phyloP scores from a whole-genome alignment of 352 stramenopile species.

The Phytopythium delawarense region DNA sequence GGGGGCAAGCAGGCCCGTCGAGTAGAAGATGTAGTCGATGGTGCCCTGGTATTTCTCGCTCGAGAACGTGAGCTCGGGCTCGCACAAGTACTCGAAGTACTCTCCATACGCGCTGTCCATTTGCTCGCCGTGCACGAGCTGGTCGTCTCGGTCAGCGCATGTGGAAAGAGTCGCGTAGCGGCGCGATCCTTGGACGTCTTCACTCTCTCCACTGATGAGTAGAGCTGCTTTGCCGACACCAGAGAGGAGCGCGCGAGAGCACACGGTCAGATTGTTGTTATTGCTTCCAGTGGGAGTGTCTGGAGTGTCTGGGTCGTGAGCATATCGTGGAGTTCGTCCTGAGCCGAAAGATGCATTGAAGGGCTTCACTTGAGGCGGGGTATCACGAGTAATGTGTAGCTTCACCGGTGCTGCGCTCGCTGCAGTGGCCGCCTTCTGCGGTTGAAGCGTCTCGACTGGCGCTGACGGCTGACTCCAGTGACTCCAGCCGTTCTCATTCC shows the following conservation, averaged over 20 bases:
- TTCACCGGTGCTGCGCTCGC: constrained; percentile 2
- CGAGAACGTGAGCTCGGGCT: constrained; percentile 69
- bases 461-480: constrained; percentile 65
- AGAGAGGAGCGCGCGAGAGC: constrained; percentile 27
- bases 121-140: constrained; percentile 56
- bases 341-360: constrained; percentile 51
- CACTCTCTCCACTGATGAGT: constrained; percentile 7
- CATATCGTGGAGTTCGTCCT: constrained; percentile 61
- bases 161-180: constrained; percentile 30
- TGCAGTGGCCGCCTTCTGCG: constrained; percentile 2
- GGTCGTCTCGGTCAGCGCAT: constrained; percentile 39
- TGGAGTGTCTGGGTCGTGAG: constrained; percentile 14
- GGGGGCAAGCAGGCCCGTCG: constrained; percentile 34
- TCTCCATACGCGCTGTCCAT: constrained; percentile 70
- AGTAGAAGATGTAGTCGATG: constrained; percentile 88
- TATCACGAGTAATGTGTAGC: constrained; percentile 30
- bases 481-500: constrained; percentile 62
- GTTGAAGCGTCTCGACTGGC: constrained; percentile 39
- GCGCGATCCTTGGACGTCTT: constrained; percentile 13
- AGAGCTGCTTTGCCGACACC: constrained; percentile 3
- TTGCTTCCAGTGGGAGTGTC: neutral
- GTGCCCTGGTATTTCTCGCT: constrained; percentile 53
- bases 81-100: constrained; percentile 47
- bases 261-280: constrained; percentile 32
- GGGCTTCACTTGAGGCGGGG: constrained; percentile 44